Base-by-base conservation (phyloP, 169 alveolate genomes). In the Cryptosporidium meleagridis region DNA sequence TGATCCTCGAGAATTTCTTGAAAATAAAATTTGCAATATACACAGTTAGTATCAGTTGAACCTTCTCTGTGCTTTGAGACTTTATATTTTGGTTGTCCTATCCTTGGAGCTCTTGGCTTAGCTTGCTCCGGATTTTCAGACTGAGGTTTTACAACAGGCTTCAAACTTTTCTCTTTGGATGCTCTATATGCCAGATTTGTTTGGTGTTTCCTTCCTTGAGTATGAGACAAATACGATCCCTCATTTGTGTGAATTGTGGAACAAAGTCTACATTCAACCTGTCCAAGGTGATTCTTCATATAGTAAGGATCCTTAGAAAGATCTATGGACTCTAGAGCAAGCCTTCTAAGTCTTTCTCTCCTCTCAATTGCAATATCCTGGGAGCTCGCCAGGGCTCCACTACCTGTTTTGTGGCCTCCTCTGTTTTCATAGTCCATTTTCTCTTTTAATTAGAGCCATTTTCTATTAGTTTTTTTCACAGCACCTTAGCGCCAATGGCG, bases 161-260 rank as follows among this genome's bases (percentile, higher is more conserved):
- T 85, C 80, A 95, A 97, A 67, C 95, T 95, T 85, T 96, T 95
- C 86, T 99, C 99, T 89, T 97, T 97, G 29, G 96, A 94, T 53
- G 97, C 96, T 69, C 99, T 96, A 84, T 99, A 94, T 29, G 97
- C 97, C 52, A 99, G 96, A 92, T 98, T 98, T 65, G 98, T 95
- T 92, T 97, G 97, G 89, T 97, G 99, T 85, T 97, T 97, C 86
- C 97, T 97, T 16, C 99, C 99, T 93, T 98, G 99, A 37, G 99
- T 98, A 87, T 98, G 99, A 5, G 99, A 97, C 65, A 98, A 92
- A 93, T 98, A 99, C 16, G 98, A 94, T 18, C 98, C 98, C 92
- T 99, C 99, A 91, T 98, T 97, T 41, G 98, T 97, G 93, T 98
- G 99, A 44, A 97, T 93, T 18, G 99, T 99, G 52, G 98, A 95